Evolutionary conservation across 441 rosid species (phyloP), one percentile per base, ranked within the genome.

Genomic region (Metrosideros polymorpha): DNA sequence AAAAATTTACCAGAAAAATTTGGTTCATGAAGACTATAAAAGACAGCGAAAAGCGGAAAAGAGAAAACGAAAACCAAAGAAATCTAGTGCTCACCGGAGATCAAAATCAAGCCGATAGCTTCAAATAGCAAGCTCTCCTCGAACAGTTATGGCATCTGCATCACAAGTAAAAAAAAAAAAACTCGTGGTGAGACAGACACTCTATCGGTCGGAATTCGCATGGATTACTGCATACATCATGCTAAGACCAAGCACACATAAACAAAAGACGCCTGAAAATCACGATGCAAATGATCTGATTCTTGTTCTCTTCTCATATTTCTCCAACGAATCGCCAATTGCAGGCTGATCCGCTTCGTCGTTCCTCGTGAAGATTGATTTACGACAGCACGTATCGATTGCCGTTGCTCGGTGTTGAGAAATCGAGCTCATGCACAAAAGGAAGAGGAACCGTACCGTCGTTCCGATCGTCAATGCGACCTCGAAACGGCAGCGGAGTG

Each of bases 61-160:
- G 77, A 32, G 27, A 35, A 66, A 35, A 35, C 27, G 77, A 71
- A 71, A 39, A 71, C 17, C 79, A 39, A 71, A 39, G 79, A 71
- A 71, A 3, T 71, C 47, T 14, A 39, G 79, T 71, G n/a, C 79
- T 71, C 47, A 71, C 79, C 79, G 35, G 77, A 35, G 77, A 35
- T 35, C 43, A 43, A 71, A 71, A 71, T 24, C 47, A 71, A 6
- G n/a, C 49, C n/a, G 8, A 39, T 71, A 6, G 79, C 79, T 71
- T 43, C 79, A 71, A 71, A 22, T 39, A 39, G 79, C 79, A 71
- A 71, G 9, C 47, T 39, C 79, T 66, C 77, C 79, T 39, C 79
- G n/a, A 39, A 39, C 79, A 10, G 49, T 71, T 39, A 35, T 5
- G 45, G 86, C 87, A 87, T 75, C 91, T 89, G 90, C 88, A 91